Conservation (phyloP, 257 asterid species). For the Plantago major region DNA sequence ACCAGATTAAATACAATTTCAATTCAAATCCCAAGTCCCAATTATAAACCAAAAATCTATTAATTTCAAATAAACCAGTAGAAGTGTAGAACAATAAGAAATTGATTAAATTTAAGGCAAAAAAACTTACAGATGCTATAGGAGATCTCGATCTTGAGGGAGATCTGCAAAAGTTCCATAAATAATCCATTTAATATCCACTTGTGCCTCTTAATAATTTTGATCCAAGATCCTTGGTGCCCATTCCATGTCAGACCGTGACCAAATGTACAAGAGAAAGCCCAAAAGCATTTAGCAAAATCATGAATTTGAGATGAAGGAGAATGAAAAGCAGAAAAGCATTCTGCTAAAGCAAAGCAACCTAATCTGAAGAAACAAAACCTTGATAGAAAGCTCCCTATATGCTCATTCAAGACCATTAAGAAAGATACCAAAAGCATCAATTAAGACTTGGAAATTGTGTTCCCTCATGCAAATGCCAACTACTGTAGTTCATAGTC, state of each 20-base stretch:
- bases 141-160: conserved; percentile 96
- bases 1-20: neutral
- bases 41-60: too few species aligned
- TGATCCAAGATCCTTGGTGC: conserved; percentile 82
- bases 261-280: conserved; percentile 47
- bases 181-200: conserved; percentile 93
- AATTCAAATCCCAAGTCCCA: too few species aligned
- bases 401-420: too few species aligned
- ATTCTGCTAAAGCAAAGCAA: conserved; percentile 31
- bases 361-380: conserved; percentile 34
- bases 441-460: conserved; percentile 30
- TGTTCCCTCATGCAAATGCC: conserved; percentile 53
- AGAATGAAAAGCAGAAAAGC: too few species aligned
- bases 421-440: conserved; percentile 41
- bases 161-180: conserved; percentile 99
- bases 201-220: conserved; percentile 66
- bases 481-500: conserved; percentile 67
- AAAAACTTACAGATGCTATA: conserved; percentile 74
- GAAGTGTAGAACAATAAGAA: neutral
- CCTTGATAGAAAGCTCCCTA: conserved; percentile 29
- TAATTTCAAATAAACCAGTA: too few species aligned
- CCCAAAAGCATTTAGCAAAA: conserved; percentile 40
- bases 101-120: conserved; percentile 6
- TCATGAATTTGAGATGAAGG: conserved; percentile 23
- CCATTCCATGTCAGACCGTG: conserved; percentile 75